These are phyloP conservation scores for Grosmannia clavigera DNA, from an alignment of 2,329 filamentous ascomycete genomes.

Conservation along the genomic window DNA sequence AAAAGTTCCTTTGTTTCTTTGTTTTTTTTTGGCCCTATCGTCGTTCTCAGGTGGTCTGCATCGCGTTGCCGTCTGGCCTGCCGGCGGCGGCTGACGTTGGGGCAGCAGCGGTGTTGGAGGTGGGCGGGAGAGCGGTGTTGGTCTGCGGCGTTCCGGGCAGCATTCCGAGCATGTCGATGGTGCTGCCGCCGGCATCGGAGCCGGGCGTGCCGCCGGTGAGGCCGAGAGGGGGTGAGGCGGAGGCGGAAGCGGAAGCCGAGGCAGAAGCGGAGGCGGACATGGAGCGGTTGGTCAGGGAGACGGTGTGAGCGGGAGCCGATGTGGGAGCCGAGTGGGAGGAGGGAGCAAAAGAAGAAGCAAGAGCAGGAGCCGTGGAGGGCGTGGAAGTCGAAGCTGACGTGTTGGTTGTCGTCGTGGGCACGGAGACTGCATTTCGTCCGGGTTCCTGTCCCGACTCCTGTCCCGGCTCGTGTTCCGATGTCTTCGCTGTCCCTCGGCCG, in stretches of 20 bases:
- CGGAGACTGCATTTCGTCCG: too few relatives aligned
- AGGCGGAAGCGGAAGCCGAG: background rate
- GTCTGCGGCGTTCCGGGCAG: slow-evolving; percentile 10
- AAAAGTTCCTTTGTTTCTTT: background rate
- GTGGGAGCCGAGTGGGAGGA: background rate
- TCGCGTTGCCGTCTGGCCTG: background rate
- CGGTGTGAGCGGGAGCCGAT: background rate
- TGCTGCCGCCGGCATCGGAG: background rate
- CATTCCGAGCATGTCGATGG: slow-evolving; percentile 11
- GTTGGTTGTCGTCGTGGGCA: background rate
- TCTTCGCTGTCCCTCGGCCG: background rate
- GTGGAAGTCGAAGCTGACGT: background rate
- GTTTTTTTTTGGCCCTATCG: background rate
- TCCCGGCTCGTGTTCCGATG: background rate
- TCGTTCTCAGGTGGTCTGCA: slow-evolving; percentile 3
- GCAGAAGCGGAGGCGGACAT: background rate
- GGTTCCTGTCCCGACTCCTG: background rate
- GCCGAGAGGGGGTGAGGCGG: slow-evolving; percentile 2
- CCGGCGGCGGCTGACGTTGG: background rate
- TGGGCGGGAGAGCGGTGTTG: background rate
- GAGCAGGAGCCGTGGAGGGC: background rate
- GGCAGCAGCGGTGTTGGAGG: background rate
- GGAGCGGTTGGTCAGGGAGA: background rate
- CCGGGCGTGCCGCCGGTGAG: background rate
- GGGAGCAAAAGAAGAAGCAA: too few relatives aligned